Evolutionary conservation across 1,139 yeast genomes (phyloP).

Genomic region (Geotrichum candidum): DNA sequence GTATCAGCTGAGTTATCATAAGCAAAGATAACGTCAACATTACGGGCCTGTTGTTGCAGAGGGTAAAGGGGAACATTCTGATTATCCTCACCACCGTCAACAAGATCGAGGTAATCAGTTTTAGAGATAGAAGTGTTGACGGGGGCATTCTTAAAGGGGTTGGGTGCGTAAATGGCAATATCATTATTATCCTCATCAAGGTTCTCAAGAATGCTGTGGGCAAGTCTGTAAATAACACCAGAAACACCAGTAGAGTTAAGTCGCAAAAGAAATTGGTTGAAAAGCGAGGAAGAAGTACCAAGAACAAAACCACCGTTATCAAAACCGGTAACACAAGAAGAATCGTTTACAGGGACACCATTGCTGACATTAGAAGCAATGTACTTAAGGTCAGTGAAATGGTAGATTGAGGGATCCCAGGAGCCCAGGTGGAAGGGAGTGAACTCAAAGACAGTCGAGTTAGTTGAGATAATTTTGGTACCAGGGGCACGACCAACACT

Average conservation of each 20-base stretch:
- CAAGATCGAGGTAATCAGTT: slow-evolving; percentile 50
- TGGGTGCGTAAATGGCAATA: slow-evolving; percentile 67
- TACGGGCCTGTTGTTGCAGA: slow-evolving; percentile 60
- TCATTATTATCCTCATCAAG: slow-evolving; percentile 42
- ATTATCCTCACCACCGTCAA: slow-evolving; percentile 86
- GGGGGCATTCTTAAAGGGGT: slow-evolving; percentile 51
- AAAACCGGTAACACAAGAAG: slow-evolving; percentile 54
- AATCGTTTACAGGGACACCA: slow-evolving; percentile 41
- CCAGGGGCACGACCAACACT: slow-evolving; percentile 81
- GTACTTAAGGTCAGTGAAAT: slow-evolving; percentile 68
- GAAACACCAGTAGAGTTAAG: slow-evolving; percentile 50
- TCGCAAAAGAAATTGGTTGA: slow-evolving; percentile 61
- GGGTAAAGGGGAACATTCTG: slow-evolving; percentile 80
- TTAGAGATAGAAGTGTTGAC: slow-evolving; percentile 28
- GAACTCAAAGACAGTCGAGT: slow-evolving; percentile 79
- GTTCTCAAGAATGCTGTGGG: slow-evolving; percentile 26
- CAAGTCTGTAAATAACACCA: slow-evolving; percentile 45
- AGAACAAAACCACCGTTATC: slow-evolving; percentile 73
- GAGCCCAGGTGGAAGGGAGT: slow-evolving; percentile 79
- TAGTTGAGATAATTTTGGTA: slow-evolving; percentile 42
- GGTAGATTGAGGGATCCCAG: slow-evolving; percentile 76
- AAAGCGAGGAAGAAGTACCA: slow-evolving; percentile 75
- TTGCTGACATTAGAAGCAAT: slow-evolving; percentile 60
- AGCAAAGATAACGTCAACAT: slow-evolving; percentile 74
- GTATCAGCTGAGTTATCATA: slow-evolving; percentile 86